A percentile compares a stretch with the other conserved stretches of the same genome.
Evolutionary conservation across 345 rosid genomes (phyloP).

Genomic region (Citrus maxima): DNA sequence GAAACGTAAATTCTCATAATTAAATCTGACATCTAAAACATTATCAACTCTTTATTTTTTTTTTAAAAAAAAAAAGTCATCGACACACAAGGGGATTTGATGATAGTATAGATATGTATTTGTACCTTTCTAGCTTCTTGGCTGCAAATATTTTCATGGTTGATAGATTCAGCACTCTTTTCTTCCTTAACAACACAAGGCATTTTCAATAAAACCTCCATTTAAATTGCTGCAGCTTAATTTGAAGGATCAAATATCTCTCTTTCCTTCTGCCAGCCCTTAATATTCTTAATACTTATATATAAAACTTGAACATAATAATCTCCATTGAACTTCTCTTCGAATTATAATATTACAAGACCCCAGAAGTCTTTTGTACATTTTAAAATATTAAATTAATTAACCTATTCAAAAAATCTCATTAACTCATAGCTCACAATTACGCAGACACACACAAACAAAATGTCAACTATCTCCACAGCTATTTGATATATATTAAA

Average conservation of each 20-base stretch:
- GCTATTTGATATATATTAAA: neutral
- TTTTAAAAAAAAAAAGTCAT: neutral
- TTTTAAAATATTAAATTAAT: neutral
- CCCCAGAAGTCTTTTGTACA: neutral
- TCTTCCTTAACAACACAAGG: slow-evolving; percentile 29
- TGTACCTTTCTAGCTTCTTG: slow-evolving; percentile 28
- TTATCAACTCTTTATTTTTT: neutral
- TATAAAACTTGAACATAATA: neutral
- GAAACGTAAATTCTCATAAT: neutral
- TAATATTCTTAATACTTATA: neutral
- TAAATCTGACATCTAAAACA: neutral
- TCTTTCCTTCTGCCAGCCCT: neutral
- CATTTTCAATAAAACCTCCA: slow-evolving; percentile 39
- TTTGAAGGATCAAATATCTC: slow-evolving; percentile 2
- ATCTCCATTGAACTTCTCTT: neutral
- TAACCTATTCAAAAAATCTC: neutral
- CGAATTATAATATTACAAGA: slow-evolving; percentile 8
- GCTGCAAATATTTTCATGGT: slow-evolving; percentile 25
- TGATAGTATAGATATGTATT: neutral
- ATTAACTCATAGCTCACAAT: neutral
- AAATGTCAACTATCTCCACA: slow-evolving; percentile 53
- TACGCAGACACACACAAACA: slow-evolving; percentile 23
- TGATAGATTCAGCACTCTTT: slow-evolving; percentile 23
- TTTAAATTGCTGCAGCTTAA: slow-evolving; percentile 1
- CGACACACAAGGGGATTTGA: neutral